These are phyloP conservation scores for Niebla homalea DNA, from an alignment of 495 filamentous ascomycete genomes.

Conservation along the genomic window DNA sequence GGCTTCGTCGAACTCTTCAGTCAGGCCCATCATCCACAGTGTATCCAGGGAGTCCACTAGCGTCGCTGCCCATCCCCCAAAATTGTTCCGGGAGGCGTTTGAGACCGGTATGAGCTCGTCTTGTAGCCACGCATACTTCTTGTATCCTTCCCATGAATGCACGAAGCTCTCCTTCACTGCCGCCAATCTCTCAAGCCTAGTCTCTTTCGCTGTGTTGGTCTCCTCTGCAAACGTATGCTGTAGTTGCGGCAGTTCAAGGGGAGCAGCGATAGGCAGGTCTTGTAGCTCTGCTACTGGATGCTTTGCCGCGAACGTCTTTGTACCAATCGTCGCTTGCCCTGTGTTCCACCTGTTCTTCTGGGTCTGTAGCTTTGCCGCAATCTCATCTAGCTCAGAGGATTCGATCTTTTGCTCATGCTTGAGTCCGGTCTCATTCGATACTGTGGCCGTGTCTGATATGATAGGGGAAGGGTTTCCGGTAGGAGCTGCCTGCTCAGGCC, in stretches of 20 bases:
- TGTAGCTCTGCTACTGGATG: conserved; percentile 37
- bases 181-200: conserved; percentile 31
- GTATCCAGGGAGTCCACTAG: conserved; percentile 50
- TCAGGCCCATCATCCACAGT: conserved; percentile 49
- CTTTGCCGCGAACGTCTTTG: conserved; percentile 21
- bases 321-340: conserved; percentile 6
- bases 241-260: conserved; percentile 34
- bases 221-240: conserved; percentile 41
- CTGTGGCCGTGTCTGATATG: neutral
- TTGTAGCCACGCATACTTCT: conserved; percentile 58
- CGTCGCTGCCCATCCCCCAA: conserved; percentile 50
- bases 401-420: too few species aligned
- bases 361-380: neutral
- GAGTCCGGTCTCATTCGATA: too few species aligned
- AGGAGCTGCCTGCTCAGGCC: neutral
- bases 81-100: conserved; percentile 35
- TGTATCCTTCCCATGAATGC: conserved; percentile 66
- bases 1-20: conserved; percentile 45
- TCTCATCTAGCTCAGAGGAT: too few species aligned
- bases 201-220: conserved; percentile 19
- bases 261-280: conserved; percentile 30
- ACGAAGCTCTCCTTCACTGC: conserved; percentile 57
- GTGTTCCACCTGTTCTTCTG: conserved; percentile 1
- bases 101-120: conserved; percentile 65
- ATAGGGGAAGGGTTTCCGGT: neutral